These are phyloP conservation scores for Ascochyta lentis DNA, from an alignment of 2,329 filamentous ascomycete species.

Conservation along the genomic window DNA sequence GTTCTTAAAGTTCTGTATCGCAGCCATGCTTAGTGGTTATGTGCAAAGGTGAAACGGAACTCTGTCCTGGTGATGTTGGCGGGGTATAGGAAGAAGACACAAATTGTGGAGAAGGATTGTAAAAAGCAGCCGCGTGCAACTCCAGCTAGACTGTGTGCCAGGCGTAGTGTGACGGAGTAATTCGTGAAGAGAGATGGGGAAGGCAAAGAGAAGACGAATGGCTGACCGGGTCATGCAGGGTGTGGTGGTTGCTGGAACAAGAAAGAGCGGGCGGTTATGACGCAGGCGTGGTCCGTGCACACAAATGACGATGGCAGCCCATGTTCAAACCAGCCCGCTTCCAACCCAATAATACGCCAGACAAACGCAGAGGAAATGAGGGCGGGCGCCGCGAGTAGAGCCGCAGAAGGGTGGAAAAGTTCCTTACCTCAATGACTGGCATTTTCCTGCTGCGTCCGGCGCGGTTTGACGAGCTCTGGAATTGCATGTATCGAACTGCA, in stretches of 20 bases:
- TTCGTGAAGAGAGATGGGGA: conserved; percentile 20
- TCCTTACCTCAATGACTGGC: conserved; percentile 46
- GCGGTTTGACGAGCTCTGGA: conserved; percentile 22
- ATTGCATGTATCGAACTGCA: conserved; percentile 23
- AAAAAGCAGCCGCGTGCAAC: conserved; percentile 24
- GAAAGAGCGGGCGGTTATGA: conserved; percentile 28
- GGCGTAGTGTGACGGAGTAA: conserved; percentile 22
- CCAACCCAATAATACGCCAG: conserved; percentile 14
- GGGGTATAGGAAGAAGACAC: conserved; percentile 25
- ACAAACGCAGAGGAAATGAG: conserved; percentile 19
- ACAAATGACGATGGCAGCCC: conserved; percentile 32
- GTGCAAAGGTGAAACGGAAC: conserved; percentile 16
- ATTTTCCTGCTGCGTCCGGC: conserved; percentile 34
- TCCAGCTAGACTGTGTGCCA: conserved; percentile 21
- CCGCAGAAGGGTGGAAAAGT: conserved; percentile 1
- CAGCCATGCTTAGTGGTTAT: conserved; percentile 59
- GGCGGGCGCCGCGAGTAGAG: not conserved
- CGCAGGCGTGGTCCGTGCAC: conserved; percentile 22
- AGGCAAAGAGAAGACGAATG: conserved; percentile 21
- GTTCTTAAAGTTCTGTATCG: conserved; percentile 96
- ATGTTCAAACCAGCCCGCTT: conserved; percentile 5
- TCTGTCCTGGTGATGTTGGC: conserved; percentile 22
- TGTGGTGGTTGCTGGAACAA: conserved; percentile 30
- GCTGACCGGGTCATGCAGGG: conserved; percentile 35
- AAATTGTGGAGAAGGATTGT: conserved; percentile 16